Conservation (phyloP, 2,329 filamentous ascomycete genomes). For the Blumeriella jaapii region DNA sequence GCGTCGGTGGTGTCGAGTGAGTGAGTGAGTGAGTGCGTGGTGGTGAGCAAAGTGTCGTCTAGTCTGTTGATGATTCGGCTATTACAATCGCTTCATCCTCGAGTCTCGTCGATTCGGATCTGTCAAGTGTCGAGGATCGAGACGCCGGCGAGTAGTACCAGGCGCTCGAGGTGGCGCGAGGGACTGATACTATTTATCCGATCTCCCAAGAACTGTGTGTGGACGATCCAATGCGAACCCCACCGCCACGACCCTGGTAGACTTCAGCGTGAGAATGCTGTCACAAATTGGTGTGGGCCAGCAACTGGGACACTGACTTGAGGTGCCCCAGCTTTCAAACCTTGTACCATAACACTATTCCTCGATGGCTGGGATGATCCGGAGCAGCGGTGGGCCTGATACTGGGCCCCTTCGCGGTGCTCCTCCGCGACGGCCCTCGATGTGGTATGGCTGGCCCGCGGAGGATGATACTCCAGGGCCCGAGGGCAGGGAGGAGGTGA, state of each 20-base stretch:
- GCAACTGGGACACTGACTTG: conserved; percentile 22
- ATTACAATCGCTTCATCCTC: conserved; percentile 21
- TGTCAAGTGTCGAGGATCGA: conserved; percentile 17
- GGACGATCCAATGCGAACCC: conserved; percentile 41
- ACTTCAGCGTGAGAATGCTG: conserved; percentile 35
- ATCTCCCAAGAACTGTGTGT: conserved; percentile 38
- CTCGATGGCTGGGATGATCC: conserved; percentile 20
- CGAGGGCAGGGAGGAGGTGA: conserved; percentile 10
- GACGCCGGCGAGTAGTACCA: conserved; percentile 23
- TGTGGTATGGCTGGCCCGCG: conserved; percentile 11
- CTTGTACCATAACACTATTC: conserved; percentile 19
- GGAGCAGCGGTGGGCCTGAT: conserved; percentile 19
- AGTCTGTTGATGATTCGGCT: conserved; percentile 18
- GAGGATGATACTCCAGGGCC: conserved; percentile 19
- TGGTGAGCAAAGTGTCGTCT: no score
- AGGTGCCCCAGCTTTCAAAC: conserved; percentile 24
- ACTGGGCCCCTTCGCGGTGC: conserved; percentile 18
- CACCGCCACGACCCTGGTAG: conserved; percentile 34
- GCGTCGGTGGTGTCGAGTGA: neutral
- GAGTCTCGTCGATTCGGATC: conserved; percentile 26
- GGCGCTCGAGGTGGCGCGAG: conserved; percentile 27
- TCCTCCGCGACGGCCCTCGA: conserved; percentile 21
- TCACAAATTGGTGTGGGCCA: conserved; percentile 44
- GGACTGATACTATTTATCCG: conserved; percentile 37
- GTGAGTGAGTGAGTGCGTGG: conserved; percentile 8